Evolutionary conservation across 768 basidiomycete genomes (phyloP).

Genomic region (Cystobasidium ongulense): DNA sequence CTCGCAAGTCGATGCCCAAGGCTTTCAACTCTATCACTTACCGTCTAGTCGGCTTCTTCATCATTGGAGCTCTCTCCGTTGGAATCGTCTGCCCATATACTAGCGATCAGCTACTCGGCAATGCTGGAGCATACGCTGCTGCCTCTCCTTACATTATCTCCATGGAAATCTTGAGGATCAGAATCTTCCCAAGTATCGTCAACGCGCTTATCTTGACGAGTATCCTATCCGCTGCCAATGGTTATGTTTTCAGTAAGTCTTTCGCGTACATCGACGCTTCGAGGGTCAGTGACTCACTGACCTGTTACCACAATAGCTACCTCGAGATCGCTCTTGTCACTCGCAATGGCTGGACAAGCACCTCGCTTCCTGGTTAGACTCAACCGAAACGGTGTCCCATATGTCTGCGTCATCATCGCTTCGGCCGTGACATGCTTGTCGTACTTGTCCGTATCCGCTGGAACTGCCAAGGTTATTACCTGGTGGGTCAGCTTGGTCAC

Average conservation of each 20-base stretch:
- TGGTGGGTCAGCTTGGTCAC: conserved; percentile 42
- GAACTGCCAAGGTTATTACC: conserved; percentile 41
- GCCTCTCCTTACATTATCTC: conserved; percentile 72
- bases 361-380: conserved; percentile 42
- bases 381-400: conserved; percentile 43
- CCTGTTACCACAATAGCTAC: background rate
- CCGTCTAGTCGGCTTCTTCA: conserved; percentile 47
- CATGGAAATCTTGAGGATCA: conserved; percentile 18
- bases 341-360: conserved; percentile 43
- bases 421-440: conserved; percentile 36
- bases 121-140: background rate
- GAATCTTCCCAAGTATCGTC: conserved; percentile 36
- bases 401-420: conserved; percentile 39
- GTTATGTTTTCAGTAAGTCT: conserved; percentile 39
- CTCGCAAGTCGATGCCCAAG: conserved; percentile 48
- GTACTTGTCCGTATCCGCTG: conserved; percentile 40
- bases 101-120: conserved; percentile 13
- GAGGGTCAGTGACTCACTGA: background rate
- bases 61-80: conserved; percentile 61
- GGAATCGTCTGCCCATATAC: conserved; percentile 72
- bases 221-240: conserved; percentile 41
- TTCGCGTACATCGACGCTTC: background rate
- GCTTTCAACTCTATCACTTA: conserved; percentile 51
- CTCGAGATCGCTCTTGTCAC: conserved; percentile 42
- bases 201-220: conserved; percentile 26